Conservation (phyloP, 345 rosid species). For the Ceriops zippeliana region DNA sequence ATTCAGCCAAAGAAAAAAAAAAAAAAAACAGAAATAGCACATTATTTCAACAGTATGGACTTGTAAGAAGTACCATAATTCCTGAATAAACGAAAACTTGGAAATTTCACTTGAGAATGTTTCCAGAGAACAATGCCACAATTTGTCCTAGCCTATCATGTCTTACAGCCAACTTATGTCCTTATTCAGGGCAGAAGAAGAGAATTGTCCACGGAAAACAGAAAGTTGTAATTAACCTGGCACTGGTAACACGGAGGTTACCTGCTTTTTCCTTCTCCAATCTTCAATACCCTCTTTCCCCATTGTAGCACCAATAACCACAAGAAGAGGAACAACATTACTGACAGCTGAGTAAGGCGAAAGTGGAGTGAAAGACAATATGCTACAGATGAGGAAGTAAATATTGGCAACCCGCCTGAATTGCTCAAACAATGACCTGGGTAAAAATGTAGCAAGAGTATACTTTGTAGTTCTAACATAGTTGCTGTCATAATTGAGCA, state of each 20-base stretch:
- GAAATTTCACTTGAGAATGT: too few species aligned
- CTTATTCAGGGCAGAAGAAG: neutral
- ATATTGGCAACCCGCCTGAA: slow-evolving; percentile 91
- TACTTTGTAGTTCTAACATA: slow-evolving; percentile 85
- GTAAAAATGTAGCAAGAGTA: slow-evolving; percentile 66
- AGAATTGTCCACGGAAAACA: slow-evolving; percentile 4
- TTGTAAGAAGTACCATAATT: too few species aligned
- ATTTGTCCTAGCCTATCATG: neutral
- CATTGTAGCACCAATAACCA: slow-evolving; percentile 82
- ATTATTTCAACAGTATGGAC: too few species aligned
- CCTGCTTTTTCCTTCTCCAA: slow-evolving; percentile 83
- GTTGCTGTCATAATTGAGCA: slow-evolving; percentile 48
- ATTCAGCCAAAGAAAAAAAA: too few species aligned
- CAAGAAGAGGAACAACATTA: slow-evolving; percentile 73
- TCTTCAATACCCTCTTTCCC: slow-evolving; percentile 87
- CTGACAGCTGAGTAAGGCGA: slow-evolving; percentile 81
- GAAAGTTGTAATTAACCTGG: slow-evolving; percentile 4
- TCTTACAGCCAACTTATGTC: neutral
- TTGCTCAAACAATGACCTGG: slow-evolving; percentile 85
- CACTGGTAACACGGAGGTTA: slow-evolving; percentile 13
- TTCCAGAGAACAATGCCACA: neutral
- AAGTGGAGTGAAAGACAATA: slow-evolving; percentile 68
- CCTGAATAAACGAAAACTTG: too few species aligned
- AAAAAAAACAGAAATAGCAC: too few species aligned
- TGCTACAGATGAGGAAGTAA: slow-evolving; percentile 76